Conservation (phyloP, 176 grass and related monocot genomes). For the Chrysopogon serrulatus region DNA sequence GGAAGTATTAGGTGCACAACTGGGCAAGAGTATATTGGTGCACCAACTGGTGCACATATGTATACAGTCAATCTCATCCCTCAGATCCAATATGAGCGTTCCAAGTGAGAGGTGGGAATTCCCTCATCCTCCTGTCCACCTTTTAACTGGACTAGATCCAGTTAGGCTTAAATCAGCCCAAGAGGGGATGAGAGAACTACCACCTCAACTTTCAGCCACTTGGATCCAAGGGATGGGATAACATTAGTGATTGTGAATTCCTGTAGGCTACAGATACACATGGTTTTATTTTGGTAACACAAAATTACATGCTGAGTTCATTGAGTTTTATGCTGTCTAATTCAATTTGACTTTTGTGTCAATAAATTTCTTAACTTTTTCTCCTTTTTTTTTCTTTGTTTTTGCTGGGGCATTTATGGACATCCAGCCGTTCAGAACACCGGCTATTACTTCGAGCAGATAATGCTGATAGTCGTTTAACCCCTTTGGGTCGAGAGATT, state of each 20-base stretch:
- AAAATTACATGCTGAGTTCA: neutral
- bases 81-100: neutral
- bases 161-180: neutral
- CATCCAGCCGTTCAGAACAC: conserved; percentile 82
- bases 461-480: conserved; percentile 95
- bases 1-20: neutral
- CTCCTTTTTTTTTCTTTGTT: neutral
- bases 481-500: conserved; percentile 84
- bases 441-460: conserved; percentile 84
- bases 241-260: neutral
- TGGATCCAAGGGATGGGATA: neutral
- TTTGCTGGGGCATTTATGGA: conserved; percentile 3
- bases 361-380: neutral
- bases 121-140: neutral
- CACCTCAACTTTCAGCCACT: neutral
- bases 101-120: neutral
- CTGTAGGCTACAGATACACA: neutral
- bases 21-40: neutral
- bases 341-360: neutral
- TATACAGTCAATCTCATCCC: neutral
- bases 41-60: too few species aligned
- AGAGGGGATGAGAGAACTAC: conserved; percentile 6
- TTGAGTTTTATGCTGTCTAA: neutral
- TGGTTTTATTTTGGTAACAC: neutral
- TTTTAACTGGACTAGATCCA: neutral